Conservation (phyloP, 2,329 filamentous ascomycete species). For the Fusarium austroafricanum region DNA sequence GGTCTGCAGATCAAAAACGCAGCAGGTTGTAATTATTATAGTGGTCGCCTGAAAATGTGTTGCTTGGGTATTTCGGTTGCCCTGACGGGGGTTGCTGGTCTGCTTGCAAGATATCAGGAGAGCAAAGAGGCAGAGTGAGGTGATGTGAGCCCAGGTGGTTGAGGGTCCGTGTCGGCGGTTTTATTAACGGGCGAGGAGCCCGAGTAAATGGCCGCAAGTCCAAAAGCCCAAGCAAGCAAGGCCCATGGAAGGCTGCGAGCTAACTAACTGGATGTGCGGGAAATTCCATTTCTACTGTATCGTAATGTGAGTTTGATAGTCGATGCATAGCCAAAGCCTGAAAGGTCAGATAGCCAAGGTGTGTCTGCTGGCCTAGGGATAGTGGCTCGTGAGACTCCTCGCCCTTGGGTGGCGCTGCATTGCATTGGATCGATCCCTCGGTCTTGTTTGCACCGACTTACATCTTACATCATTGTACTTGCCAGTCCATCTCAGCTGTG, state of each 20-base stretch:
- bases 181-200: constrained; percentile 33
- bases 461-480: constrained; percentile 47
- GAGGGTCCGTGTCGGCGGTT: constrained; percentile 41
- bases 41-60: constrained; percentile 33
- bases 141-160: constrained; percentile 43
- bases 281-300: constrained; percentile 15
- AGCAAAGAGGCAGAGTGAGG: constrained; percentile 45
- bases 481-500: constrained; percentile 18
- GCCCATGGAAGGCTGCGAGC: constrained; percentile 9
- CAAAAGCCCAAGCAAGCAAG: not conserved
- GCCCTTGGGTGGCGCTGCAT: constrained; percentile 33
- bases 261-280: constrained; percentile 16
- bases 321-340: constrained; percentile 8
- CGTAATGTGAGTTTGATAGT: constrained; percentile 1
- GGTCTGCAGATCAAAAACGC: constrained; percentile 39
- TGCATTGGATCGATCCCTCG: constrained; percentile 32
- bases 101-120: constrained; percentile 44
- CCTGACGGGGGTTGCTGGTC: constrained; percentile 39
- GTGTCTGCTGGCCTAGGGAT: constrained; percentile 37
- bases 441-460: constrained; percentile 40
- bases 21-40: constrained; percentile 43
- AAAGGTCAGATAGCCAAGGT: constrained; percentile 22
- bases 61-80: constrained; percentile 42
- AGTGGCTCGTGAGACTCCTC: constrained; percentile 36
- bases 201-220: constrained; percentile 24